phyloP scores from a whole-genome alignment of 139 green algal species.

The Diplosphaera chodatii region DNA sequence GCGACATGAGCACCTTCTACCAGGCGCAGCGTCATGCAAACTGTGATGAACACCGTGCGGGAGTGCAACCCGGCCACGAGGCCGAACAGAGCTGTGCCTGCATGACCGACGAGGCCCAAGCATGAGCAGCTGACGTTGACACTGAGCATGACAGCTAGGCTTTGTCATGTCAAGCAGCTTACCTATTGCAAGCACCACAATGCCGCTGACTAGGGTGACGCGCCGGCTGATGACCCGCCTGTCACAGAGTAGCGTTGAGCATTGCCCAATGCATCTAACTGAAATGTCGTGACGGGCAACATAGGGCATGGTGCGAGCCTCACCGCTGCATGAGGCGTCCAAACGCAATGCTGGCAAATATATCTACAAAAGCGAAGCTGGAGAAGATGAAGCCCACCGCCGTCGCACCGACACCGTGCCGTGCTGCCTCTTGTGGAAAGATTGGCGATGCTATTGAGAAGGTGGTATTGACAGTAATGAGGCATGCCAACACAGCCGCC shows the following conservation, averaged over 20 bases:
- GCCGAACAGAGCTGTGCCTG: neutral
- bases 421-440: neutral
- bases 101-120: too few relatives aligned
- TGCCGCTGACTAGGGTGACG: neutral
- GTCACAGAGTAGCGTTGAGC: too few relatives aligned
- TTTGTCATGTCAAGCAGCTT: too few relatives aligned
- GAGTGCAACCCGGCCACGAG: neutral
- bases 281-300: too few relatives aligned
- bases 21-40: neutral
- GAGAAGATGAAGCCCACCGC: neutral
- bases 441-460: neutral
- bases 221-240: neutral
- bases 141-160: too few relatives aligned
- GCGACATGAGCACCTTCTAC: neutral
- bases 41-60: neutral
- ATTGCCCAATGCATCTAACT: too few relatives aligned
- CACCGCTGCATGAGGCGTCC: neutral
- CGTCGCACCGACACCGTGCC: neutral
- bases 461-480: neutral
- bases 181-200: neutral
- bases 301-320: neutral
- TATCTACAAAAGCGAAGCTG: neutral
- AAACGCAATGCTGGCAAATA: neutral
- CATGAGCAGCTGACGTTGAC: too few relatives aligned
- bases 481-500: neutral